These are phyloP conservation scores for Aspergillus pseudoviridinutans DNA, from an alignment of 2,329 filamentous ascomycete genomes.

Conservation along the genomic window DNA sequence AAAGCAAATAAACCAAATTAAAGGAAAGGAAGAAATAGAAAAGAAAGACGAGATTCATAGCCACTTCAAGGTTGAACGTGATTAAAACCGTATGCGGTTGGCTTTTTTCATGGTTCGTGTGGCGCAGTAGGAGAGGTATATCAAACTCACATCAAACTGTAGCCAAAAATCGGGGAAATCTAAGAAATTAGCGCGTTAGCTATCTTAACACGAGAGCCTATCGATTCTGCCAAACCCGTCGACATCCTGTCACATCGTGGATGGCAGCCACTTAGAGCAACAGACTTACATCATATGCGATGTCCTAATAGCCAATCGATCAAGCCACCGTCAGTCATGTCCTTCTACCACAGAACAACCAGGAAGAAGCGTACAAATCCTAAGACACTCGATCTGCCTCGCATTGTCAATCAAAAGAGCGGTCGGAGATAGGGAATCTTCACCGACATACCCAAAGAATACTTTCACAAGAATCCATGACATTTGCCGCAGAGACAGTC, in stretches of 20 bases:
- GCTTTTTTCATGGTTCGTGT: constrained; percentile 13
- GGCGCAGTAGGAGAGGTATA: constrained; percentile 19
- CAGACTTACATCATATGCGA: constrained; percentile 35
- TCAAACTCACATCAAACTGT: constrained; percentile 36
- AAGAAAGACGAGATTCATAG: neutral
- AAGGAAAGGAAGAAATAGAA: neutral
- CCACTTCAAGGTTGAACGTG: constrained; percentile 29
- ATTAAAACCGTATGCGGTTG: constrained; percentile 29
- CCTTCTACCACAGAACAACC: constrained; percentile 6
- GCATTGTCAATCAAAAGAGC: constrained; percentile 22
- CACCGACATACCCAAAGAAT: constrained; percentile 53
- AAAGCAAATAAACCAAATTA: neutral
- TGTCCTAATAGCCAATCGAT: constrained; percentile 39
- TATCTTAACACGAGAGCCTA: constrained; percentile 38
- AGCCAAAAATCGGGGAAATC: constrained; percentile 40
- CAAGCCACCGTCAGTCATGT: constrained; percentile 34
- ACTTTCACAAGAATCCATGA: constrained; percentile 59
- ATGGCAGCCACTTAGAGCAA: constrained; percentile 27
- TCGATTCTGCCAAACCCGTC: constrained; percentile 28
- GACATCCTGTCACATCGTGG: constrained; percentile 25
- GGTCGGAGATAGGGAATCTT: constrained; percentile 14
- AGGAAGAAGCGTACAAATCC: constrained; percentile 51
- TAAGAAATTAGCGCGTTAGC: constrained; percentile 34
- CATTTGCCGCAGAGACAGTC: constrained; percentile 54
- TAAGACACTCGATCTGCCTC: constrained; percentile 49